A percentile compares a stretch with the other conserved stretches of the same genome.
These are phyloP conservation scores for Ambrosia hybrid DNA, from an alignment of 140 eudicot genomes.

Conservation along the genomic window DNA sequence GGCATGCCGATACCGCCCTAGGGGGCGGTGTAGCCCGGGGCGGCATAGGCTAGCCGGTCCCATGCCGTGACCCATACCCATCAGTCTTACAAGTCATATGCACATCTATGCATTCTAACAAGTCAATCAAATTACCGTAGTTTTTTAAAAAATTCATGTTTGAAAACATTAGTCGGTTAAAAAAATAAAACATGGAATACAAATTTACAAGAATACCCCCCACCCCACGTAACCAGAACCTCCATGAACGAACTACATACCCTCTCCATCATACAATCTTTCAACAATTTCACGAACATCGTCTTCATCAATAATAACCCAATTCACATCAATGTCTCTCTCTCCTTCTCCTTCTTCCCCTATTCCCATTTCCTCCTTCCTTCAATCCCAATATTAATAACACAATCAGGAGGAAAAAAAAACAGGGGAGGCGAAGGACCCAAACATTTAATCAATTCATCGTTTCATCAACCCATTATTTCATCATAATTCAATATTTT, in stretches of 20 bases:
- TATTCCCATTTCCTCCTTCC: conserved; percentile 21
- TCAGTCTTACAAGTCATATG: too few species aligned
- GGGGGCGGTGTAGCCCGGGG: too few species aligned
- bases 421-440: conserved; percentile 38
- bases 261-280: conserved; percentile 26
- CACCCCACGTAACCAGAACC: conserved; percentile 22
- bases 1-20: too few species aligned
- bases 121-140: too few species aligned
- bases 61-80: too few species aligned
- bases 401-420: too few species aligned
- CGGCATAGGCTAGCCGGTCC: too few species aligned
- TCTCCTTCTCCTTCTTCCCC: conserved; percentile 23
- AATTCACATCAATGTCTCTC: conserved; percentile 20
- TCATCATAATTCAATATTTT: conserved; percentile 26
- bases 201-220: conserved; percentile 1
- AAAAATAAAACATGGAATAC: neutral
- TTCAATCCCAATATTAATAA: neutral
- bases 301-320: conserved; percentile 11
- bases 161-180: too few species aligned
- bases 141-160: too few species aligned
- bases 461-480: conserved; percentile 1
- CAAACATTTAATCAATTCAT: neutral
- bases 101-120: too few species aligned
- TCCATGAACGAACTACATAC: conserved; percentile 32
- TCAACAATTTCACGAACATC: conserved; percentile 3